Base-by-base conservation (phyloP, 2,329 filamentous ascomycete genomes). In the Pseudogymnoascus sp. region DNA sequence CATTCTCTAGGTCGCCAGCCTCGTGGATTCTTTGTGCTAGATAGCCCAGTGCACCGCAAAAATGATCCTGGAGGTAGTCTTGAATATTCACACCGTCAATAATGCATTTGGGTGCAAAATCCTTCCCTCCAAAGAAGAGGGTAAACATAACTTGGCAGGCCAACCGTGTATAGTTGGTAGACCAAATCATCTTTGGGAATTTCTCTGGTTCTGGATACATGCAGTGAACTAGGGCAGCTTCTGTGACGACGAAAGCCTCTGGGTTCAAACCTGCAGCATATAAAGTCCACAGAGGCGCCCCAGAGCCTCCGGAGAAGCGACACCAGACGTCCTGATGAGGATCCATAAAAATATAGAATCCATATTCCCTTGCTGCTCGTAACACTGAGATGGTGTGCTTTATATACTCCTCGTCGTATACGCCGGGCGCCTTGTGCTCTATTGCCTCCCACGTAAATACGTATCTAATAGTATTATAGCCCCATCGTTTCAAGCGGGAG, bases 311-410 rank as follows among this genome's bases (percentile, higher is more conserved):
- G 5, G 90, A 92, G 72, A 95, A 95, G 62, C 95, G 84, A 35
- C 93, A 97, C 95, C 95, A 99, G 70, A 98, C 93, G 78, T 99
- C 95, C 80, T 99, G 95, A 75, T 99, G 95, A 19, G 96, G 93
- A 70, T 99, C 96, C 91, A 99, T 96, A 74, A 97, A 98, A 60
- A 99, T 82, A 72, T 96, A 96, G 75, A 99, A 97, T 28, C 90
- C 91, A 79, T 96, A 98, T 38, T 86, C 82, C 73, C 93, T 96
- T 38, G 93, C 93, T 67, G 92, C 81, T 63, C 92, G 84, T 69
- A 99, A 77, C 10, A 96, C 81, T 40, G 90, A 84, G 68, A 99
- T 91, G 0, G 95, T 99, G 74, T 96, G 91, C 68, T 90, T 82
- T 68, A 98, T 93, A 83, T 90, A 99, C 66, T 90, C 88, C 72